Base-by-base conservation (phyloP, 495 filamentous ascomycete species). In the Bombardia bombarda region DNA sequence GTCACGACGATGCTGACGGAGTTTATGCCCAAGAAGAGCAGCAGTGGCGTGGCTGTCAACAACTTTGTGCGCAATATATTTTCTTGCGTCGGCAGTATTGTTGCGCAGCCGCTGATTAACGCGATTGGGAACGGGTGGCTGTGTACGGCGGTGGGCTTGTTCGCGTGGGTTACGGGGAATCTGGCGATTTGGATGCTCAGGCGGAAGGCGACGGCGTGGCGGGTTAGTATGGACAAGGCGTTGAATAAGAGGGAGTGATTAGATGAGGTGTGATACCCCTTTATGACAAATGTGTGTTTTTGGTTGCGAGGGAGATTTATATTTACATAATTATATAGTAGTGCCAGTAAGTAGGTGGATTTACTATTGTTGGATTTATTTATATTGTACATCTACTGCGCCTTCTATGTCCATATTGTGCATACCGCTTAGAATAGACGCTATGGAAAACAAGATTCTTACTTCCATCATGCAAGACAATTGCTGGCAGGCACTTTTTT, bases 61-160 rank as follows among this genome's bases (percentile, higher is more conserved):
- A 87, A 87, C 50, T 87, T 95, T 58, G 72, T 94, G 44, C 68
- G 90, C 19, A 96, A 95, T 46, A 88, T 95, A 17, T 87, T 90
- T 50, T 78, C 77, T 2, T 92, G 83, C 51, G 75, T 90, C 0
- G 89, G 86, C 0, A 78, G 72, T 7, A 59, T 92, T 4, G 74
- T 90, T 3, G 80, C 84, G 0, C 73, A 84, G 45, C 89, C 89
- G 1, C 63, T 93, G 14, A 86, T 95, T 40, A 52, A 68, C n/a
- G 84, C 72, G 3, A 85, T 95, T 47, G 90, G 90, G 3, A 83
- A 86, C 52, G 90, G 90, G 0, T 95, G 89, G 88, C 51, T 95
- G 26, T 87, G 88, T 49, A 95, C 90, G 3, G 83, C 83, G 23
- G 48, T 96, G 0, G 84, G 80, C 0, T 41, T 87, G 16, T 68